Conservation (phyloP, 2,329 filamentous ascomycete genomes). For the Trichoderma guizhouense region DNA sequence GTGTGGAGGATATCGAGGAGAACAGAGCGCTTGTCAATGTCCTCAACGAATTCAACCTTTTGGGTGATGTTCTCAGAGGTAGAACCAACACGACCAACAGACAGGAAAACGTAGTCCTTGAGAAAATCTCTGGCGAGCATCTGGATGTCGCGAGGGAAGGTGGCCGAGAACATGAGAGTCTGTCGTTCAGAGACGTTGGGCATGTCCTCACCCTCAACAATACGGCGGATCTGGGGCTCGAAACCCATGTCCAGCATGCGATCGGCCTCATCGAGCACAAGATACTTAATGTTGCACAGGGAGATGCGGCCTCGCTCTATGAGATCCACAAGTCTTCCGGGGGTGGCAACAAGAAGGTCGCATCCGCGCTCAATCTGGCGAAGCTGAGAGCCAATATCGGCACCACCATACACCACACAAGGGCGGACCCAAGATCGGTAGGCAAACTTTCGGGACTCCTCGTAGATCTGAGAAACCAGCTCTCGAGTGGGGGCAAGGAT, state of each 20-base stretch:
- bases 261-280: slow-evolving; percentile 98
- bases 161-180: slow-evolving; percentile 99
- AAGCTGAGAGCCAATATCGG: slow-evolving; percentile 96
- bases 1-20: slow-evolving; percentile 97
- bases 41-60: slow-evolving; percentile 97
- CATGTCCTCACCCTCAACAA: slow-evolving; percentile 99
- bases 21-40: slow-evolving; percentile 95
- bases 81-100: slow-evolving; percentile 95
- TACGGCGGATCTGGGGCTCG: slow-evolving; percentile 97
- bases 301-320: slow-evolving; percentile 99
- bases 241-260: slow-evolving; percentile 99
- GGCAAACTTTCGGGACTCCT: slow-evolving; percentile 95
- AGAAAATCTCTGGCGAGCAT: slow-evolving; percentile 98
- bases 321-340: slow-evolving; percentile 93
- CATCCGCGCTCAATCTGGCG: slow-evolving; percentile 97
- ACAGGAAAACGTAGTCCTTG: slow-evolving; percentile 99
- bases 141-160: slow-evolving; percentile 98
- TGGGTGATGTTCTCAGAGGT: slow-evolving; percentile 99
- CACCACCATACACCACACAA: slow-evolving; percentile 98
- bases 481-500: slow-evolving; percentile 97
- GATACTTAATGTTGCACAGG: slow-evolving; percentile 97
- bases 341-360: slow-evolving; percentile 94
- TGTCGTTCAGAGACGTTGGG: slow-evolving; percentile 77
- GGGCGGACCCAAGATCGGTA: slow-evolving; percentile 99
- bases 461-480: slow-evolving; percentile 97